Conservation (phyloP, 495 filamentous ascomycete genomes). For the Neurospora sp. region DNA sequence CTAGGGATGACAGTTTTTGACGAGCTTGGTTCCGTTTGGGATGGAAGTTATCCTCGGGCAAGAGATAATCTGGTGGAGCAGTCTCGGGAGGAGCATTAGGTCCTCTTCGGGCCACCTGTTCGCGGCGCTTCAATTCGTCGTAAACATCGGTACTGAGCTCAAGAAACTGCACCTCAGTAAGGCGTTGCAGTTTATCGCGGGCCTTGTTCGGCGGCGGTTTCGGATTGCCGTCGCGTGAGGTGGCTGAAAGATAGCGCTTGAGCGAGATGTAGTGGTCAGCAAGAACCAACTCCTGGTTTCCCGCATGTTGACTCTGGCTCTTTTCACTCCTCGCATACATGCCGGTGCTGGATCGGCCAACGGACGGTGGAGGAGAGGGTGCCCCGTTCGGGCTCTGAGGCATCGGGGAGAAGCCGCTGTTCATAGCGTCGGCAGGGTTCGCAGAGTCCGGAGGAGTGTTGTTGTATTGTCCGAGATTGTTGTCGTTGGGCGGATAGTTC, state of each 20-base stretch:
- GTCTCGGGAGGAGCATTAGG: conserved; percentile 44
- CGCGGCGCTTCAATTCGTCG: conserved; percentile 84
- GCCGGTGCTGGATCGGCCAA: conserved; percentile 66
- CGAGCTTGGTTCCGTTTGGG: conserved; percentile 94
- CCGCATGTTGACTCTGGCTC: conserved; percentile 36
- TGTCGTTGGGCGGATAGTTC: conserved; percentile 58
- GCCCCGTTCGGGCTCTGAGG: conserved; percentile 41
- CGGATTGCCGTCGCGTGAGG: conserved; percentile 62
- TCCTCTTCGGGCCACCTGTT: conserved; percentile 44
- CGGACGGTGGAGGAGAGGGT: conserved; percentile 77
- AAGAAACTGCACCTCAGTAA: conserved; percentile 88
- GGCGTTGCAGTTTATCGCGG: conserved; percentile 79
- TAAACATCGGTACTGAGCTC: conserved; percentile 96
- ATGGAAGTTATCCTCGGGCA: conserved; percentile 81
- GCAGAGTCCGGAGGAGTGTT: conserved; percentile 63
- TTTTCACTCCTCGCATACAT: conserved; percentile 57
- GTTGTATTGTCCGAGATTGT: conserved; percentile 54
- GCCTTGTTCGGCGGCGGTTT: conserved; percentile 74
- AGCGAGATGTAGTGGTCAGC: conserved; percentile 75
- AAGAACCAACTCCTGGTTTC: conserved; percentile 42
- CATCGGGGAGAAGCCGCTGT: conserved; percentile 40
- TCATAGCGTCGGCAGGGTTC: conserved; percentile 49
- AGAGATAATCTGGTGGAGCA: conserved; percentile 55
- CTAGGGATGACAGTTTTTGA: conserved; percentile 83
- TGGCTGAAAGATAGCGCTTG: conserved; percentile 61